Evolutionary conservation across 2,329 filamentous ascomycete species (phyloP).

Genomic region (Cladosporium oxysporum): DNA sequence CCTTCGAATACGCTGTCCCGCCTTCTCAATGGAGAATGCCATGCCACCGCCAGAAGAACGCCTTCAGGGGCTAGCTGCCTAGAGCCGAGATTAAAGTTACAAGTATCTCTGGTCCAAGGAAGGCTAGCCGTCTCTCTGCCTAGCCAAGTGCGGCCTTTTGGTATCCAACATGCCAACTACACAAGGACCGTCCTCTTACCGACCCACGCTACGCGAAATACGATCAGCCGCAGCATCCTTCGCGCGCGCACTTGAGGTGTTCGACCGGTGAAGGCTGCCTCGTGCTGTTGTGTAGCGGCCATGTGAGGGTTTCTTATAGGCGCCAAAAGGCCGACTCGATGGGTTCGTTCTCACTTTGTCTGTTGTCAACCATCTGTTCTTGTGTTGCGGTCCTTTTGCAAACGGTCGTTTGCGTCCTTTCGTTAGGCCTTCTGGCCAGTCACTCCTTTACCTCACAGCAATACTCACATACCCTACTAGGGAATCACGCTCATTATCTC

Average conservation of each 20-base stretch:
- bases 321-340: not conserved
- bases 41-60: slow-evolving; percentile 3
- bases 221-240: slow-evolving; percentile 16
- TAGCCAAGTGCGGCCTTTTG: not conserved
- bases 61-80: slow-evolving; percentile 16
- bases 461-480: slow-evolving; percentile 38
- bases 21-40: not conserved
- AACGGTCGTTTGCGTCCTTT: slow-evolving; percentile 55
- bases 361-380: not conserved
- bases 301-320: slow-evolving; percentile 9
- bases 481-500: slow-evolving; percentile 40
- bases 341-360: not conserved
- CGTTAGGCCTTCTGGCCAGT: slow-evolving; percentile 44
- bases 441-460: slow-evolving; percentile 11
- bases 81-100: slow-evolving; percentile 16
- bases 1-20: not conserved
- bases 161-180: not conserved
- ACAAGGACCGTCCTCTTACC: not conserved
- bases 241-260: slow-evolving; percentile 6
- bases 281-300: not conserved
- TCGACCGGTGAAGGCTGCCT: slow-evolving; percentile 16
- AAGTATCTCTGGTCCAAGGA: slow-evolving; percentile 2
- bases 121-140: not conserved
- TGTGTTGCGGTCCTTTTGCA: slow-evolving; percentile 6
- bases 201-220: slow-evolving; percentile 11